Conservation (phyloP, 169 alveolate genomes). For the Babesia bigemina region DNA sequence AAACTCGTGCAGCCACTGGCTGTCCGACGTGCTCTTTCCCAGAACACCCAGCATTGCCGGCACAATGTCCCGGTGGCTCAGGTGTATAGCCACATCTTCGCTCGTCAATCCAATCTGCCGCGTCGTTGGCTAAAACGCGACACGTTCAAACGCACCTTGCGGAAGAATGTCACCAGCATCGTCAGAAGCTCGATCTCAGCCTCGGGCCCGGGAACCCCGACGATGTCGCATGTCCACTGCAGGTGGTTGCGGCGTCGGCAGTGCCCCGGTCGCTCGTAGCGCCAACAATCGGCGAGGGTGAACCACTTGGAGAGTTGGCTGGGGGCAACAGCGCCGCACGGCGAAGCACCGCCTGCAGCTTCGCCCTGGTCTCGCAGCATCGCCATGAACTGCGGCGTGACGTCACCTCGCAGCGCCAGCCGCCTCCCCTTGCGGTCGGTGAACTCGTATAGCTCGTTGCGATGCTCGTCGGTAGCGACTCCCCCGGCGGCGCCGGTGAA, state of each 20-base stretch:
- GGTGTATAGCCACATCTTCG: slow-evolving; percentile 46
- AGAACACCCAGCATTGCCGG: slow-evolving; percentile 16
- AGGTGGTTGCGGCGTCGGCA: slow-evolving; percentile 64
- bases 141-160: slow-evolving; percentile 7
- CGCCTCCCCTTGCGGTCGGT: slow-evolving; percentile 62
- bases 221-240: slow-evolving; percentile 68
- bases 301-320: slow-evolving; percentile 42
- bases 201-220: slow-evolving; percentile 25
- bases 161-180: slow-evolving; percentile 40
- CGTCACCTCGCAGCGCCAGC: slow-evolving; percentile 63
- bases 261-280: slow-evolving; percentile 66
- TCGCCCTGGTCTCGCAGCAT: slow-evolving; percentile 41
- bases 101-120: slow-evolving; percentile 16
- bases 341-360: background rate
- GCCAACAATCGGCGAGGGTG: slow-evolving; percentile 71
- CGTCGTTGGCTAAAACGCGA: background rate
- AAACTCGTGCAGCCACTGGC: slow-evolving; percentile 50
- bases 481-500: slow-evolving; percentile 17
- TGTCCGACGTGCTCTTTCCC: slow-evolving; percentile 26
- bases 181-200: slow-evolving; percentile 58
- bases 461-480: slow-evolving; percentile 28
- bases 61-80: slow-evolving; percentile 40
- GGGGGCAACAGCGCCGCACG: background rate
- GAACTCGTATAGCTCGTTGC: slow-evolving; percentile 55
- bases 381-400: slow-evolving; percentile 68